Base-by-base conservation (phyloP, 805 yeast genomes). In the Metschnikowia lochheadii region DNA sequence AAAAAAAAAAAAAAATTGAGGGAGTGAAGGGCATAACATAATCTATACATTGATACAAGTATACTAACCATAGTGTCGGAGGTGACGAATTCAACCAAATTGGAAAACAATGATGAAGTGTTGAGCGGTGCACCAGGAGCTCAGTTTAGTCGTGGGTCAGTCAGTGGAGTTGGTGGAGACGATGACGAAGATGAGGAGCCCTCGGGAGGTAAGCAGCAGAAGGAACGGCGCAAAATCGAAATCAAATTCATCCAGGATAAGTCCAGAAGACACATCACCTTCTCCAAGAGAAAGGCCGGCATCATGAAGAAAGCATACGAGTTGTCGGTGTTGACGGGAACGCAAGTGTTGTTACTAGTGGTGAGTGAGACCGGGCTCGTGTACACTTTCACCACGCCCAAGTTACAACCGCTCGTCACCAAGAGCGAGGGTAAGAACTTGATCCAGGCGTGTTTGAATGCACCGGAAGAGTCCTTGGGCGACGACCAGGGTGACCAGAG, bases 301-400 rank as follows among this genome's bases (percentile, higher is more conserved):
- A 92, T 94, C 64, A 94, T 94, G 99, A 94, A 94, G 75, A 94
- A 94, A 75, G 99, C 99, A n/a, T 94, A 92, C 72, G 99, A 94
- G 69, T 79, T 94, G 57, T 87, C 96, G 18, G 98, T 94, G 48
- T 79, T 94, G 61, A 94, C 99, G 13, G 99, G 99, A 51, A 94
- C 99, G 32, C 99, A 94, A 71, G 98, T 94, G 29, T 79, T 94
- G 56, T 76, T 94, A 53, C 81, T 94, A 60, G 99, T 94, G 50
- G 99, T 94, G 31, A 86, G 96, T 48, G 99, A 94, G 70, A 94
- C 99, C n/a, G 99, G 99, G 14, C 82, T 94, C 55, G 99, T 94
- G 49, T 94, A 94, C 72, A 94, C 99, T 18, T 94, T 94, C 69
- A 92, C 98, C 50, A 94, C 99, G n/a, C 99, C 99, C 52, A 94